Evolutionary conservation across 768 basidiomycete species (phyloP).

Genomic region (Tylopilus rubrobrunneus): DNA sequence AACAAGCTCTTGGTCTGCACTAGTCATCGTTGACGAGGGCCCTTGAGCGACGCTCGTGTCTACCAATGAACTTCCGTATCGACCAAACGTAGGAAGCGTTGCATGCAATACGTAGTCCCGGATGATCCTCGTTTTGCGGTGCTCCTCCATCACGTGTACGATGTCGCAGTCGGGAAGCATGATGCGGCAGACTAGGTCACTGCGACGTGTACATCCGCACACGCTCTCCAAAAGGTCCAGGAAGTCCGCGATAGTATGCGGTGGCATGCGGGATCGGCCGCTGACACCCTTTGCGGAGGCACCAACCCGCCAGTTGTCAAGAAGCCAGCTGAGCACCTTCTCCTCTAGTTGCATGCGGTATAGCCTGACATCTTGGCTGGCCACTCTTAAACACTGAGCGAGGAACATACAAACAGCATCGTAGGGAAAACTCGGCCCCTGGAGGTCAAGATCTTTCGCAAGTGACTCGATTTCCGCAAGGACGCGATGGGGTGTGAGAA

Average conservation of each 20-base stretch:
- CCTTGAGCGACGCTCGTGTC: neutral
- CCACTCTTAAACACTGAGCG: conserved; percentile 59
- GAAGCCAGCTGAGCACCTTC: conserved; percentile 78
- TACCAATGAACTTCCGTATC: conserved; percentile 4
- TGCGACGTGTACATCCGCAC: conserved; percentile 50
- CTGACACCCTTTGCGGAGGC: conserved; percentile 36
- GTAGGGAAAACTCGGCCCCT: conserved; percentile 82
- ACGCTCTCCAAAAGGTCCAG: conserved; percentile 60
- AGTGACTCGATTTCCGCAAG: conserved; percentile 75
- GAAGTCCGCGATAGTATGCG: conserved; percentile 57
- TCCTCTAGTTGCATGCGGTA: conserved; percentile 86
- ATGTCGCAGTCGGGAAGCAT: conserved; percentile 68
- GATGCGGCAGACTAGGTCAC: conserved; percentile 43
- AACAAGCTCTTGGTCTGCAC: conserved; percentile 32
- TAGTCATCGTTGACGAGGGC: conserved; percentile 2
- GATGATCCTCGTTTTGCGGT: conserved; percentile 54
- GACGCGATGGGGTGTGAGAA: conserved; percentile 54
- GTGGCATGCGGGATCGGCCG: conserved; percentile 42
- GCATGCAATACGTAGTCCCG: conserved; percentile 69
- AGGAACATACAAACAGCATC: conserved; percentile 91
- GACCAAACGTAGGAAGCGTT: conserved; percentile 45
- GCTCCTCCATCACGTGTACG: conserved; percentile 56
- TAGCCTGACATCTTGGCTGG: conserved; percentile 76
- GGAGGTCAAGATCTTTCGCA: conserved; percentile 80
- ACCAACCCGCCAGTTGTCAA: conserved; percentile 62